phyloP scores from a whole-genome alignment of 129 eudicot genomes.

The Pseudognaphalium luteoalbum region DNA sequence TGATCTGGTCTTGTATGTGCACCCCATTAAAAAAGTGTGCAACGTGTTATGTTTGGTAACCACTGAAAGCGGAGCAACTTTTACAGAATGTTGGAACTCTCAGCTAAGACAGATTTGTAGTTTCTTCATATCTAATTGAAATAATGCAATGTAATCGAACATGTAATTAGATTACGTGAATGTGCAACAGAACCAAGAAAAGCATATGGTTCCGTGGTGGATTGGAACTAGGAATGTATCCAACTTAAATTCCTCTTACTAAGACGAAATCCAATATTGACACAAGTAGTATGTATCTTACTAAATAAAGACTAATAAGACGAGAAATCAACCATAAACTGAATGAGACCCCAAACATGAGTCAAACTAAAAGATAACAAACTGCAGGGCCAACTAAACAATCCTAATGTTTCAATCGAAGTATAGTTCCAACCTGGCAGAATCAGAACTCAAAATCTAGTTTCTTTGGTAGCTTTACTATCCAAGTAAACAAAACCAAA shows the following conservation, averaged over 20 bases:
- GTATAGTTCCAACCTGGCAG: neutral
- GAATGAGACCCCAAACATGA: neutral
- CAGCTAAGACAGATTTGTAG: neutral
- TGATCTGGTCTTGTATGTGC: neutral
- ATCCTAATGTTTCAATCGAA: neutral
- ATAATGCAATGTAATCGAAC: neutral
- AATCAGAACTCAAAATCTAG: neutral
- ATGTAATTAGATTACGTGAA: neutral
- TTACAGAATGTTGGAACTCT: conserved; percentile 1
- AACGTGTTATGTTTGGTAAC: neutral
- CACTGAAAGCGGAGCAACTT: neutral
- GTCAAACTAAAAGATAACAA: neutral
- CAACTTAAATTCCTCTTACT: neutral
- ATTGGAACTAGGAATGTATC: neutral
- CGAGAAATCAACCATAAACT: neutral
- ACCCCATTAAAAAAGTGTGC: neutral
- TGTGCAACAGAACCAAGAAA: neutral
- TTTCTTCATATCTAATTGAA: neutral
- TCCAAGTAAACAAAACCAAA: neutral
- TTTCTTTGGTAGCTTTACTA: conserved; percentile 3
- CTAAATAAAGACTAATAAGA: neutral
- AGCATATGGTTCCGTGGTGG: neutral
- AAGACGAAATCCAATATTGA: neutral
- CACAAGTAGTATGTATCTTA: neutral
- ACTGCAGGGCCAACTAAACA: neutral